Evolutionary conservation across 192 early-diverging fungal genomes (phyloP).

Genomic region (Podila horticola): DNA sequence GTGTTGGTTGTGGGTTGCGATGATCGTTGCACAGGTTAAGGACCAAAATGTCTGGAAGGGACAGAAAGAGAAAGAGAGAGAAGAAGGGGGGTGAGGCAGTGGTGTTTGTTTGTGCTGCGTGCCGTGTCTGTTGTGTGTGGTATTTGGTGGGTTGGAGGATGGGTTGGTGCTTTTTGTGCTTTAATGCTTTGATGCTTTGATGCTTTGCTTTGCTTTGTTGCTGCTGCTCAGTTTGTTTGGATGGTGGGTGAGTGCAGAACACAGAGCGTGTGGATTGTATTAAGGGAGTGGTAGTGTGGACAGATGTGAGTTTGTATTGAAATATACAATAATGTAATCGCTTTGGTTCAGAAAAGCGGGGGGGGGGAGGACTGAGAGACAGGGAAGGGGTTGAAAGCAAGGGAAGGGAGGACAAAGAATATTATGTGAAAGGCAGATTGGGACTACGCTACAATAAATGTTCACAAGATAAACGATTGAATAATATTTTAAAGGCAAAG

Average conservation of each 20-base stretch:
- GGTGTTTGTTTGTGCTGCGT: neutral
- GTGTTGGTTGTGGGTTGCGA: neutral
- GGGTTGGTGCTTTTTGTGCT: too few species aligned
- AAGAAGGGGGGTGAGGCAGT: neutral
- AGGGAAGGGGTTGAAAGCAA: neutral
- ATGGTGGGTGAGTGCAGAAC: too few species aligned
- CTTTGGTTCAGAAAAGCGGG: slow-evolving; percentile 1
- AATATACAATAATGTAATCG: neutral
- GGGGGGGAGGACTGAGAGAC: slow-evolving; percentile 1
- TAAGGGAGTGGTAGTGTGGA: too few species aligned
- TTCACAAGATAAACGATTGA: slow-evolving; percentile 3
- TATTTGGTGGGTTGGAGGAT: too few species aligned
- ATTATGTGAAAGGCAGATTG: slow-evolving; percentile 1
- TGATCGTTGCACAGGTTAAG: neutral
- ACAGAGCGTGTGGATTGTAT: too few species aligned
- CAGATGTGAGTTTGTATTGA: too few species aligned
- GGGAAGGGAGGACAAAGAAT: neutral
- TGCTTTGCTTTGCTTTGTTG: too few species aligned
- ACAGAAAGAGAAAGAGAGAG: neutral
- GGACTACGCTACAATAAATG: neutral
- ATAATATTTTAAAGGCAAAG: neutral
- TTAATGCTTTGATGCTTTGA: too few species aligned
- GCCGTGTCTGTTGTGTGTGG: too few species aligned
- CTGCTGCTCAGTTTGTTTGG: too few species aligned
- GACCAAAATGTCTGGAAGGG: neutral